Conservation (phyloP, 805 yeast genomes). For the Candida corydali region DNA sequence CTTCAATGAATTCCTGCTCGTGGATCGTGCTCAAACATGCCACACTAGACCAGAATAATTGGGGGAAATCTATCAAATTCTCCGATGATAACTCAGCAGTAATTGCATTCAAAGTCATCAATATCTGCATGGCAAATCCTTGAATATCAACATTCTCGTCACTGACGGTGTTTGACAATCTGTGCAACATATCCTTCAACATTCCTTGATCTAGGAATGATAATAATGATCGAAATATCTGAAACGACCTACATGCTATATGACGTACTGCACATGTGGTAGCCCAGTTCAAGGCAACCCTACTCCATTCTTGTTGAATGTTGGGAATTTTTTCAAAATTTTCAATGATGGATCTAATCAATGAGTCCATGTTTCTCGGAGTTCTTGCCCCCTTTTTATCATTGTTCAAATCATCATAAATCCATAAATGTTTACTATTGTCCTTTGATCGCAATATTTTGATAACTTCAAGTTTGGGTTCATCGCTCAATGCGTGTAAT, state of each 20-base stretch:
- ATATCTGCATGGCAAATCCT: constrained; percentile 94
- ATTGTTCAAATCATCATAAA: constrained; percentile 77
- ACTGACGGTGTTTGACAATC: constrained; percentile 88
- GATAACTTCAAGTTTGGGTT: constrained; percentile 55
- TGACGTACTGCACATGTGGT: constrained; percentile 97
- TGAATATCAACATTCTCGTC: constrained; percentile 89
- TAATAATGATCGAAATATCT: constrained; percentile 80
- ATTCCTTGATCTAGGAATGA: constrained; percentile 78
- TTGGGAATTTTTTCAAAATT: constrained; percentile 49
- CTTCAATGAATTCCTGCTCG: constrained; percentile 90
- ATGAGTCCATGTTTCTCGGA: constrained; percentile 77
- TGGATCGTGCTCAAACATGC: constrained; percentile 88
- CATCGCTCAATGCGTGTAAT: constrained; percentile 58
- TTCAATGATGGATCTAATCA: constrained; percentile 60
- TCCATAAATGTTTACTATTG: constrained; percentile 55
- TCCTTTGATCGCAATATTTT: constrained; percentile 54
- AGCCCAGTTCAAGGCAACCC: constrained; percentile 85
- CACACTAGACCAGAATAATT: constrained; percentile 90
- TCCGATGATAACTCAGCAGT: constrained; percentile 80
- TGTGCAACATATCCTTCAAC: constrained; percentile 90
- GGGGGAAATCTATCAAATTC: constrained; percentile 82
- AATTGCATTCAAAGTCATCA: constrained; percentile 92
- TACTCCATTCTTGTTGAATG: constrained; percentile 81
- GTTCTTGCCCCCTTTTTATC: constrained; percentile 76
- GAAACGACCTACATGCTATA: constrained; percentile 94